A percentile compares a stretch with the other conserved stretches of the same genome.
Conservation (phyloP, 176 grass and related monocot genomes). For the Aechmea fasciata region DNA sequence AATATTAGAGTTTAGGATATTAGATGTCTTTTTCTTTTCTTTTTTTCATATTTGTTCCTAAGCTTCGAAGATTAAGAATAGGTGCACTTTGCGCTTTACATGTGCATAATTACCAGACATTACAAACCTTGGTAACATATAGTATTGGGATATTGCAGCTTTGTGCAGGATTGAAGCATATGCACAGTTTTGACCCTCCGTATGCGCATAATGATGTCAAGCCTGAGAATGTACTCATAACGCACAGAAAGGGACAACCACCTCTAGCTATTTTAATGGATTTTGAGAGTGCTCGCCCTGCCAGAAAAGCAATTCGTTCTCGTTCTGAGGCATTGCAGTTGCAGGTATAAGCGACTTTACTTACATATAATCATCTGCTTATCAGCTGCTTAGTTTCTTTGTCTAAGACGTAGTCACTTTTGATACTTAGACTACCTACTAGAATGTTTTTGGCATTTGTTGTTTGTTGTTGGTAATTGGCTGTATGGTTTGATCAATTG, state of each 20-base stretch:
- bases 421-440: no score
- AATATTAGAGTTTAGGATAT: no score
- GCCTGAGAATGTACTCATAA: slow-evolving; percentile 79
- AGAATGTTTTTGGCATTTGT: no score
- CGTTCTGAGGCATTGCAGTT: slow-evolving; percentile 55
- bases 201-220: slow-evolving; percentile 82
- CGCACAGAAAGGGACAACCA: slow-evolving; percentile 42
- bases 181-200: slow-evolving; percentile 87
- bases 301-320: slow-evolving; percentile 62
- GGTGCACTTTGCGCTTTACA: no score
- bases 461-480: no score
- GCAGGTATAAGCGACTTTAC: slow-evolving; percentile 36
- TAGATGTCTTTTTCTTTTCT: no score
- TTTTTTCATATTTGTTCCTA: no score
- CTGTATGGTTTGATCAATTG: no score
- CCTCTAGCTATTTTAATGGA: slow-evolving; percentile 82
- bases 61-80: no score
- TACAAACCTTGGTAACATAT: background rate
- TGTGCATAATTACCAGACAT: no score
- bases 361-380: background rate
- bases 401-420: no score
- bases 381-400: no score
- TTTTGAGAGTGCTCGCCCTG: slow-evolving; percentile 64
- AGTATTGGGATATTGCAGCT: slow-evolving; percentile 40
- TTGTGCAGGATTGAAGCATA: slow-evolving; percentile 72